Evolutionary conservation across 805 yeast genomes (phyloP).

Genomic region (Metschnikowia lachancei): DNA sequence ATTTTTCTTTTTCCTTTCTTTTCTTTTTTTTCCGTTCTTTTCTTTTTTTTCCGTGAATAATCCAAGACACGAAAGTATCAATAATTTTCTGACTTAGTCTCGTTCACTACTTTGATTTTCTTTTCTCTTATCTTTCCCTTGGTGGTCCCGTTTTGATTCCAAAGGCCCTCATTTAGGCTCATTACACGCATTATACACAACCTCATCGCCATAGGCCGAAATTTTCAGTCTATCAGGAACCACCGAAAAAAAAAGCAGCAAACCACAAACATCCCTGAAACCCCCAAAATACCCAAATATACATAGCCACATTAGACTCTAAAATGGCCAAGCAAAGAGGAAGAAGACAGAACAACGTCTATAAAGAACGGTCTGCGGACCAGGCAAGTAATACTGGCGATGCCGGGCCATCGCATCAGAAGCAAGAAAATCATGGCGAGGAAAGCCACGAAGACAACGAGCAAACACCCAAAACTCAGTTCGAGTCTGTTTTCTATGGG

Average conservation of each 20-base stretch:
- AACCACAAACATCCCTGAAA: not conserved
- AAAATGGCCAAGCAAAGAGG: slow-evolving; percentile 37
- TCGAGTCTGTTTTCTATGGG: slow-evolving; percentile 66
- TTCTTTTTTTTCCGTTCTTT: too few relatives aligned
- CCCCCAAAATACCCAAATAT: not conserved
- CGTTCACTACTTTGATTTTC: too few relatives aligned
- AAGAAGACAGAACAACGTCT: slow-evolving; percentile 38
- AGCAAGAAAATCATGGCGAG: slow-evolving; percentile 4
- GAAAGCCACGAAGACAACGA: slow-evolving; percentile 1
- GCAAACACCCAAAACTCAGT: slow-evolving; percentile 15
- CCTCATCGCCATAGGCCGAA: slow-evolving; percentile 12
- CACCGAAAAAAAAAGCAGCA: not conserved
- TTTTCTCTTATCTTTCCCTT: too few relatives aligned
- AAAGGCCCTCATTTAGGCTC: too few relatives aligned
- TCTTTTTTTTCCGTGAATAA: too few relatives aligned
- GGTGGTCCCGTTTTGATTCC: too few relatives aligned
- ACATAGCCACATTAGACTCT: not conserved
- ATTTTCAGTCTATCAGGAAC: not conserved
- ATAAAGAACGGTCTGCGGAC: slow-evolving; percentile 22
- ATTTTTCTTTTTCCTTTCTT: too few relatives aligned
- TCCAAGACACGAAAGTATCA: too few relatives aligned
- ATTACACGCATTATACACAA: slow-evolving; percentile 5
- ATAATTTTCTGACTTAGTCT: too few relatives aligned
- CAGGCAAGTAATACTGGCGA: slow-evolving; percentile 5
- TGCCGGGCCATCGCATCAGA: slow-evolving; percentile 5